Base-by-base conservation (phyloP, 2,329 filamentous ascomycete species). In the Didymellaceae sp. region DNA sequence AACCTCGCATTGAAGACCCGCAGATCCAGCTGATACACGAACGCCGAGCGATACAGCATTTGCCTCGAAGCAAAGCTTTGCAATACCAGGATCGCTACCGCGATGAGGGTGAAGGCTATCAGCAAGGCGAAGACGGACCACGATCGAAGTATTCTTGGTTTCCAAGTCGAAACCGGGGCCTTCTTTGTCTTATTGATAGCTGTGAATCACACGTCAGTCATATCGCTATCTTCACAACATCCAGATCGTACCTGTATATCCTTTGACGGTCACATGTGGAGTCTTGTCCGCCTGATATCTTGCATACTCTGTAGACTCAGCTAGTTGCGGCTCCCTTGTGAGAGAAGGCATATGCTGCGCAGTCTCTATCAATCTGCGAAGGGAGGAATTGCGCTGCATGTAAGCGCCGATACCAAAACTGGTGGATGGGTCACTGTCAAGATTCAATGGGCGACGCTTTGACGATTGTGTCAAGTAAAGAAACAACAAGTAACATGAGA, bases 341-440 rank as follows among this genome's bases (percentile, higher is more conserved):
- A 11, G 17, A 13, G 10, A 10, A 13, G 5, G 16, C 10, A 6
- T 14, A 6, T 8, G 10, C 17, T 13, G 32, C 9, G 17, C 17
- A 2, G 2, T 11, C 5, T 21, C 10, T 13, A 34, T 6, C n/a
- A 21, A 13, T 21, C 21, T 8, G 6, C 21, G 11, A 5, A 21
- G 5, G 6, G 2, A 4, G 17, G 32, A 18, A 34, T 21, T 20
- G 13, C 6, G 17, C 16, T 34, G 32, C 32, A 34, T 8, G 13
- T 21, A 34, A 16, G 34, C 21, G 8, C 34, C 34, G 25, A 11
- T n/a, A 10, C 18, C 34, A 7, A 24, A 38, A 10, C 9, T 25
- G 14, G 55, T 55, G 4, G 52, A 47, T 8, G 58, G 58, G 18
- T 61, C 58, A 6, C 41, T 30, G 2, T 14, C 24, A 2, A 61